phyloP scores from a whole-genome alignment of 202 grass and related monocot species.

The Cymbopogon flexuosus region DNA sequence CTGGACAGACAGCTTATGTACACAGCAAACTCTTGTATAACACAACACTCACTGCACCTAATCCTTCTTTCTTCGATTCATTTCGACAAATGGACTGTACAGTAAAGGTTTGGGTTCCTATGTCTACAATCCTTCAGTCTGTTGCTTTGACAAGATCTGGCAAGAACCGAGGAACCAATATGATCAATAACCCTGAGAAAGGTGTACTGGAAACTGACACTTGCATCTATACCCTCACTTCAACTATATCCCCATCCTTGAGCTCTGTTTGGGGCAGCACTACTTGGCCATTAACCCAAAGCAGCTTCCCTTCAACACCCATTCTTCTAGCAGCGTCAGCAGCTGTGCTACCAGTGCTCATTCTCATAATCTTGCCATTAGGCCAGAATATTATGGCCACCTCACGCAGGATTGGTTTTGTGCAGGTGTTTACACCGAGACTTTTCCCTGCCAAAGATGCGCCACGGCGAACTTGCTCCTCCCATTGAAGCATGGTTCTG shows the following conservation, averaged over 20 bases:
- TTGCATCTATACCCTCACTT: constrained; percentile 63
- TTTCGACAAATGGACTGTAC: constrained; percentile 52
- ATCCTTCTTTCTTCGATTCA: constrained; percentile 19
- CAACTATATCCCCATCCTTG: constrained; percentile 94
- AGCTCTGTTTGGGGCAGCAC: constrained; percentile 71
- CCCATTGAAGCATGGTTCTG: constrained; percentile 93
- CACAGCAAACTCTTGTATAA: constrained; percentile 14
- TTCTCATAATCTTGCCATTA: constrained; percentile 76
- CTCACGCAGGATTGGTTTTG: constrained; percentile 44
- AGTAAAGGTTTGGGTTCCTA: constrained; percentile 30
- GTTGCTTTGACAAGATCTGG: not conserved
- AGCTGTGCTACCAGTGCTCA: constrained; percentile 77
- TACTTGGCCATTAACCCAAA: constrained; percentile 77
- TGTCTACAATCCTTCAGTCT: constrained; percentile 9
- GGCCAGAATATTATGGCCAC: constrained; percentile 93
- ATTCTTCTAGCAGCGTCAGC: constrained; percentile 91
- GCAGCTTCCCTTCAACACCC: constrained; percentile 70
- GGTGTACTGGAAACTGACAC: not conserved
- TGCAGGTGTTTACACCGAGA: constrained; percentile 34
- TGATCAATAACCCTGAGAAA: constrained; percentile 20
- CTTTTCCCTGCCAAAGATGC: constrained; percentile 50
- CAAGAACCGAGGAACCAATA: constrained; percentile 3
- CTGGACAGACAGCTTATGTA: constrained; percentile 12
- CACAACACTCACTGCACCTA: constrained; percentile 14
- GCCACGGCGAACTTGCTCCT: constrained; percentile 66